Evolutionary conservation across 371 early-diverging fungal genomes (phyloP).

Genomic region (Lichtheimia hyalospora): DNA sequence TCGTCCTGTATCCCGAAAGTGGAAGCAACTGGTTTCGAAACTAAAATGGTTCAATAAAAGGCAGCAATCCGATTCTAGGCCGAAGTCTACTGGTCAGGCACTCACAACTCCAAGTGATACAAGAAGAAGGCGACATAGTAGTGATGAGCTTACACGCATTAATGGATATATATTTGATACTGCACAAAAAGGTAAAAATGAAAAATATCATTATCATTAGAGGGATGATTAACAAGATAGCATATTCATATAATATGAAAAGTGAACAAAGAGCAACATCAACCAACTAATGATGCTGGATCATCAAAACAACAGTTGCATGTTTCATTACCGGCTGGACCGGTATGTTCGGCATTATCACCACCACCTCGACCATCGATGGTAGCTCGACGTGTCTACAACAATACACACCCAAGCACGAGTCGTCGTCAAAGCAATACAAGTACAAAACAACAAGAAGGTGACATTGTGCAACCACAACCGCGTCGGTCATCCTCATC

Average conservation of each 20-base stretch:
- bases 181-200: neutral
- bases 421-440: too few relatives aligned
- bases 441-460: too few relatives aligned
- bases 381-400: neutral
- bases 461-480: too few relatives aligned
- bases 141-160: slow-evolving; percentile 6
- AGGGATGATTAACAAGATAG: too few relatives aligned
- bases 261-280: neutral
- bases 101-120: too few relatives aligned
- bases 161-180: neutral
- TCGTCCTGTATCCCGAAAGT: slow-evolving; percentile 9
- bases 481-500: too few relatives aligned
- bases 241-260: too few relatives aligned
- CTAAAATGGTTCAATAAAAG: neutral
- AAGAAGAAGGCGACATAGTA: slow-evolving; percentile 6
- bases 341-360: slow-evolving; percentile 14
- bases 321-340: slow-evolving; percentile 14
- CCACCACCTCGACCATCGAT: slow-evolving; percentile 12
- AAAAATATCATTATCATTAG: too few relatives aligned
- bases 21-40: slow-evolving; percentile 8
- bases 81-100: too few relatives aligned
- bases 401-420: too few relatives aligned
- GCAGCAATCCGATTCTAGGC: too few relatives aligned
- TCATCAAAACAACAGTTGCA: neutral
- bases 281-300: neutral